Evolutionary conservation across 371 early-diverging fungal species (phyloP), one percentile per base, ranked within the genome.

Genomic region (Rhizopus stolonifer): DNA sequence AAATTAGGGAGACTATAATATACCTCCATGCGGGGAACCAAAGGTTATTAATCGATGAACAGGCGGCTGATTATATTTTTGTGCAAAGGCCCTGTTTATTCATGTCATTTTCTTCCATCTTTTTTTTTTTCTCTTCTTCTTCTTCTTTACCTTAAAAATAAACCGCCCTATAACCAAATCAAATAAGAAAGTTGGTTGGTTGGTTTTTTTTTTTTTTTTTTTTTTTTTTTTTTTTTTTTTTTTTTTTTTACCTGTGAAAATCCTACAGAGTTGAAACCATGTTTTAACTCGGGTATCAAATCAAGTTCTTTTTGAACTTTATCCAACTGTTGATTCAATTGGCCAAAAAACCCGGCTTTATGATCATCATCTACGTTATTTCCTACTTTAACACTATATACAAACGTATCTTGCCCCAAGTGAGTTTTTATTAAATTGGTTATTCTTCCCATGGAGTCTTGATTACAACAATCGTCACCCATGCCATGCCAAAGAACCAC

Each of bases 231-330:
- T n/a, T n/a, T n/a, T n/a, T n/a, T 14, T n/a, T 32, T 19, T 33
- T 23, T 26, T 15, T 38, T 17, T 38, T 46, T 58, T 60, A 78
- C 86, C 65, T 96, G 97, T 4, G 95, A 94, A 70, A 97, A 94
- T n/a, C 98, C 98, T 47, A 97, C 74, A 21, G 91, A 90, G 67
- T 96, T 89, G 69, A 92, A 94, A 0, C 94, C 94, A 43, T 71
- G 50, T 18, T 61, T 21, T 10, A 95, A 80, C 46, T 84, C 79
- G 4, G 67, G 64, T 25, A 86, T 76, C 11, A 31, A 56, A 2
- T 65, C 49, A 33, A 92, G 61, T 46, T 86, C 75, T 3, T 74
- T 47, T 53, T 89, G 90, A 0, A 87, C 87, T 11, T 25, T 11
- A 19, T 61, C 49, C 58, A 85, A 87, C 68, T 95, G 91, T 11